These are phyloP conservation scores for Ceratobasidium sp. DNA, from an alignment of 1,284 basidiomycete genomes.

Conservation along the genomic window DNA sequence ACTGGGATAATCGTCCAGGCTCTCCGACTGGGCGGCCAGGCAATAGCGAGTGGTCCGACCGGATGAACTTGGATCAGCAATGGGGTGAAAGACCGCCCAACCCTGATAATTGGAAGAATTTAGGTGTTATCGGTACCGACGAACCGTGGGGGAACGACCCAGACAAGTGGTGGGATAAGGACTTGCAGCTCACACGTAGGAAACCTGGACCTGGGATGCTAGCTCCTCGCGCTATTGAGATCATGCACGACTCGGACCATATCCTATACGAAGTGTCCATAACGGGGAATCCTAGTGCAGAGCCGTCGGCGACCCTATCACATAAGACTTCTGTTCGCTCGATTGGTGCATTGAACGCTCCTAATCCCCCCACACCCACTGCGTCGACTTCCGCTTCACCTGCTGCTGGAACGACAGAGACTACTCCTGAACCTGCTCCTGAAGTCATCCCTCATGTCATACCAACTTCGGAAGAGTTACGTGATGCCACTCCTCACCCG, in stretches of 20 bases:
- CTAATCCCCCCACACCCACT: not conserved
- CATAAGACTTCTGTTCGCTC: slow-evolving; percentile 21
- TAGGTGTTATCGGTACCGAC: slow-evolving; percentile 23
- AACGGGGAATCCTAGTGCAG: not conserved
- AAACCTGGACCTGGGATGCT: slow-evolving; percentile 41
- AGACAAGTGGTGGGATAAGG: slow-evolving; percentile 30
- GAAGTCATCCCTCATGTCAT: slow-evolving; percentile 49
- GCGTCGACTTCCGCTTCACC: not conserved
- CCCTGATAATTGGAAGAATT: slow-evolving; percentile 2
- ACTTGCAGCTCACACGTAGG: not conserved
- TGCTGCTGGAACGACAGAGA: not conserved
- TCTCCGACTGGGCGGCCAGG: no score
- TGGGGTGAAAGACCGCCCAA: not conserved
- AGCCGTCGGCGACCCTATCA: slow-evolving; percentile 2
- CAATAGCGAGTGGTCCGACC: not conserved
- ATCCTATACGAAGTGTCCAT: slow-evolving; percentile 33
- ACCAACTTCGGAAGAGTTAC: slow-evolving; percentile 68
- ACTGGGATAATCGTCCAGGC: slow-evolving; percentile 5
- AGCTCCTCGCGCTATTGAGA: slow-evolving; percentile 31
- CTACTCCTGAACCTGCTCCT: slow-evolving; percentile 1
- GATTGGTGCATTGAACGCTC: not conserved
- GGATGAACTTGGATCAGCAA: not conserved
- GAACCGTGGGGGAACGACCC: slow-evolving; percentile 2
- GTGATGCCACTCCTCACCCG: slow-evolving; percentile 76
- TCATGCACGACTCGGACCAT: slow-evolving; percentile 35